Percentiles rank a stretch among this genome's conserved stretches.
Evolutionary conservation across 192 early-diverging fungal species (phyloP).

Genomic region (Ramicandelaber brevisporus): DNA sequence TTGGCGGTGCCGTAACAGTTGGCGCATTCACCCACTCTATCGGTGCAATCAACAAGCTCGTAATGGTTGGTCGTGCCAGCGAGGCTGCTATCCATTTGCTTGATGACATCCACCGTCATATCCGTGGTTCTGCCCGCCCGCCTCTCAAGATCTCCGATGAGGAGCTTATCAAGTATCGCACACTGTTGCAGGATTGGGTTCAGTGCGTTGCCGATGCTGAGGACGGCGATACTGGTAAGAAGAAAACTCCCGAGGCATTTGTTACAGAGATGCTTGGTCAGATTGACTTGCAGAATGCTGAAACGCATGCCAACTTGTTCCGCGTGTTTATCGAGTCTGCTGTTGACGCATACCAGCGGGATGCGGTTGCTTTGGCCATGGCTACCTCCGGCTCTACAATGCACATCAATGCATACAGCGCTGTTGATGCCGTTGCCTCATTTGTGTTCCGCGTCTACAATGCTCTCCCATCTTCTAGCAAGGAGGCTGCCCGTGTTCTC

Average conservation of each 20-base stretch:
- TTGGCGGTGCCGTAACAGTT: conserved; percentile 17
- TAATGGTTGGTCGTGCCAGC: conserved; percentile 30
- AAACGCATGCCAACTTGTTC: conserved; percentile 69
- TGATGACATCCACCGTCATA: conserved; percentile 9
- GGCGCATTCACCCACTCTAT: conserved; percentile 42
- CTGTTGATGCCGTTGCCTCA: conserved; percentile 80
- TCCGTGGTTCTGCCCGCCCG: not conserved
- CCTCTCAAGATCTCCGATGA: not conserved
- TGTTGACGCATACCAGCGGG: conserved; percentile 46
- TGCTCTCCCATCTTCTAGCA: too few species aligned
- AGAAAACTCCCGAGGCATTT: too few species aligned
- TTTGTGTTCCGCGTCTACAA: conserved; percentile 62
- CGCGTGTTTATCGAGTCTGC: conserved; percentile 66
- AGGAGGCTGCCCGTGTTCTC: conserved; percentile 23
- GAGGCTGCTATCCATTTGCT: conserved; percentile 9
- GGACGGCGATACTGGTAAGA: conserved; percentile 15
- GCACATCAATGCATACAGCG: conserved; percentile 43
- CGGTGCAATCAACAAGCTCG: conserved; percentile 41
- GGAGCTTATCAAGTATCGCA: conserved; percentile 6
- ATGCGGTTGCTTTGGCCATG: conserved; percentile 8
- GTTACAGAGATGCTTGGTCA: conserved; percentile 40
- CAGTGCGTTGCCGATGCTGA: conserved; percentile 17
- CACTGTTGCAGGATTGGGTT: conserved; percentile 17
- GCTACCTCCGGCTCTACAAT: conserved; percentile 17
- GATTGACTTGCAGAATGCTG: conserved; percentile 46